Percentiles rank a stretch among this genome's conserved stretches.
Conservation (phyloP, 2,329 filamentous ascomycete genomes). For the Cyphellophora europaea region DNA sequence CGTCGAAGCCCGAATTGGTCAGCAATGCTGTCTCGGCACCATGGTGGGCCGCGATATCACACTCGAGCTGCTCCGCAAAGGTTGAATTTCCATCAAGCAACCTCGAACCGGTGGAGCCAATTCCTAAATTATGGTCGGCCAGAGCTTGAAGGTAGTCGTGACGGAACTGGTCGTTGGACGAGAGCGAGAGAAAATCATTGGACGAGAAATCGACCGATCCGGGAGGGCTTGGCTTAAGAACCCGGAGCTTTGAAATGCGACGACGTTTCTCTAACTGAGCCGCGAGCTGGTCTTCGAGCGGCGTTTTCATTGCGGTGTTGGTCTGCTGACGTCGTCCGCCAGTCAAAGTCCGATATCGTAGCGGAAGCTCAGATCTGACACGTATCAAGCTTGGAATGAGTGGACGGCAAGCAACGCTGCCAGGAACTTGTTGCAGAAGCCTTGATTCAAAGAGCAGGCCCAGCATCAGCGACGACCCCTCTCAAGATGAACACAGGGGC, state of each 20-base stretch:
- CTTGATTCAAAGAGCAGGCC: no score
- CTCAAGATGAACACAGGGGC: no score
- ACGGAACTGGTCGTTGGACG: constrained; percentile 37
- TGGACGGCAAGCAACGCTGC: no score
- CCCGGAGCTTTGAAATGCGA: constrained; percentile 34
- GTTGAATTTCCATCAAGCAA: constrained; percentile 56
- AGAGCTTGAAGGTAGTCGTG: constrained; percentile 40
- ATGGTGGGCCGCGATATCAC: constrained; percentile 51
- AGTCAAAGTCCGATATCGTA: no score
- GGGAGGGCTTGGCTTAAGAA: constrained; percentile 35
- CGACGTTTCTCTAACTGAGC: constrained; percentile 28
- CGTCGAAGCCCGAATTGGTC: constrained; percentile 58
- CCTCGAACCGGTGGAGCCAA: constrained; percentile 52
- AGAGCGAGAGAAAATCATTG: constrained; percentile 57
- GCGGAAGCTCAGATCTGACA: no score
- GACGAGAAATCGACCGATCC: constrained; percentile 51
- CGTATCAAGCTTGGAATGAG: no score
- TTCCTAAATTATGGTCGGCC: constrained; percentile 26
- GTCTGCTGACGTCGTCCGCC: no score
- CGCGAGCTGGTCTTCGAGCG: constrained; percentile 12
- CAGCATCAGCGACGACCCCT: no score
- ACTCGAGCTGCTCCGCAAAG: constrained; percentile 52
- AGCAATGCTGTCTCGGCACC: constrained; percentile 48
- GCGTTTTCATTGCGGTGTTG: constrained; percentile 1
- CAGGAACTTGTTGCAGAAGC: no score